Evolutionary conservation across 768 basidiomycete species (phyloP).

Genomic region (Mrakia gelida): DNA sequence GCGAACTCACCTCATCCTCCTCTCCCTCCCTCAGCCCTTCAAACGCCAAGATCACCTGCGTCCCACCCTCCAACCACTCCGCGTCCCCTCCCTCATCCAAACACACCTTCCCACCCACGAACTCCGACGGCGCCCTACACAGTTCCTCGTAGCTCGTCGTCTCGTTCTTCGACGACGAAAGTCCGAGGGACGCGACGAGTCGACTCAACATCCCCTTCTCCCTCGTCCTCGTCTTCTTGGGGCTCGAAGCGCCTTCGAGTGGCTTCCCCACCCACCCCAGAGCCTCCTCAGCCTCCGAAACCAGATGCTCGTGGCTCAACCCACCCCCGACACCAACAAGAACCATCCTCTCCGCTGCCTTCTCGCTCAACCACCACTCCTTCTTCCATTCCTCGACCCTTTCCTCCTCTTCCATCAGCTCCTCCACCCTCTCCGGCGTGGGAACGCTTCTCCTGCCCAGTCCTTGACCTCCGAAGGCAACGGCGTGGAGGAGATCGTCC

Average conservation of each 20-base stretch:
- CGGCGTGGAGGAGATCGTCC: conserved; percentile 13
- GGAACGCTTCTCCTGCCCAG: background rate
- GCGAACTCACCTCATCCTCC: background rate
- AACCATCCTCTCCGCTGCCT: conserved; percentile 2
- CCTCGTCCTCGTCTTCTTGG: background rate
- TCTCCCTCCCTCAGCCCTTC: background rate
- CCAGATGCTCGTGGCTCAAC: background rate
- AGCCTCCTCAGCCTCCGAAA: background rate
- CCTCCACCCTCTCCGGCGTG: background rate
- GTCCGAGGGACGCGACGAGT: background rate
- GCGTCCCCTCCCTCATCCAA: background rate
- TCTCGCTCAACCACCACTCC: background rate
- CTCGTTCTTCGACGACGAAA: too few relatives aligned
- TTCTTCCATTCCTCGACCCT: background rate
- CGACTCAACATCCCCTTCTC: background rate
- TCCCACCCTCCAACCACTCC: background rate
- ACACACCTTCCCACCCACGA: background rate
- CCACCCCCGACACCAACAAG: background rate
- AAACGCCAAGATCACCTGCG: background rate
- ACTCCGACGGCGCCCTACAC: background rate
- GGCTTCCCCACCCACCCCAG: background rate
- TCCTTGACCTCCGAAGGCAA: background rate
- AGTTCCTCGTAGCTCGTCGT: background rate
- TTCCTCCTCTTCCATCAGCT: background rate
- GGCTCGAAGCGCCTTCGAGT: background rate